A percentile compares a stretch with the other conserved stretches of the same genome.
These are phyloP conservation scores for Camellia sinensis DNA, from an alignment of 148 eudicot genomes.

Conservation along the genomic window DNA sequence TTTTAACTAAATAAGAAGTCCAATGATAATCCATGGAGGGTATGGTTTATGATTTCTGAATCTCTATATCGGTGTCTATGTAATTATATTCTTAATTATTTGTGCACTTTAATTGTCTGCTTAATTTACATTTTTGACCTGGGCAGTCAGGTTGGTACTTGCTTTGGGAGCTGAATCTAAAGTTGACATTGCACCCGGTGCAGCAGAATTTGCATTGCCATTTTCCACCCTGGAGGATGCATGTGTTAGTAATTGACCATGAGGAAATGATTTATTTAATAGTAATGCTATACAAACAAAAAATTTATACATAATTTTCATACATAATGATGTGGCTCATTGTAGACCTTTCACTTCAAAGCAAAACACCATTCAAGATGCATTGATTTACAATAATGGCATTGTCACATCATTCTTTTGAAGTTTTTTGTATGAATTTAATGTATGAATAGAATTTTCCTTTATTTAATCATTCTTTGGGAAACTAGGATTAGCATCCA, in stretches of 20 bases:
- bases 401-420: no score
- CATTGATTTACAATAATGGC: no score
- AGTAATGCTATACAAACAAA: no score
- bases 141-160: conserved; percentile 99
- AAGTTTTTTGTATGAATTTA: no score
- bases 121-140: conserved; percentile 50
- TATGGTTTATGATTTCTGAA: neutral
- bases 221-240: conserved; percentile 94
- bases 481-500: neutral
- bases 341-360: no score
- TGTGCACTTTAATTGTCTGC: conserved; percentile 19
- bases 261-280: neutral
- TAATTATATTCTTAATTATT: neutral
- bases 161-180: conserved; percentile 94
- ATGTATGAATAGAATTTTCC: no score
- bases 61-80: neutral
- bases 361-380: no score
- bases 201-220: conserved; percentile 76
- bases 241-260: conserved; percentile 48
- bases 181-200: conserved; percentile 86
- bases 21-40: neutral
- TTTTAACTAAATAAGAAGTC: neutral
- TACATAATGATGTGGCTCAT: no score
- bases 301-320: no score
- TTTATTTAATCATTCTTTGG: neutral